phyloP scores from a whole-genome alignment of 2,329 filamentous ascomycete genomes.

The Trichophaea hybrida region DNA sequence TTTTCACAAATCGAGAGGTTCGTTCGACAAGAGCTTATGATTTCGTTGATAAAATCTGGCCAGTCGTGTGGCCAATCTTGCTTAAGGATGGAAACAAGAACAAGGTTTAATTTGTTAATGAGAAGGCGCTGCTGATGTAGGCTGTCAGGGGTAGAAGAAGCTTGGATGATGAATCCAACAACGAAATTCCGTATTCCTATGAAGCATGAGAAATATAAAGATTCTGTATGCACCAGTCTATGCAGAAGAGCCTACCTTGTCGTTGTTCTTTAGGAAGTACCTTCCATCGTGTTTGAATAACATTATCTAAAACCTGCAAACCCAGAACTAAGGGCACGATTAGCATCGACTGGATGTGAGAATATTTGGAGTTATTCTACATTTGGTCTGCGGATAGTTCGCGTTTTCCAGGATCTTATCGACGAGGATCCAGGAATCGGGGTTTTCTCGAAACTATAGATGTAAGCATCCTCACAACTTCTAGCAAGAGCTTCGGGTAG shows the following conservation, averaged over 20 bases:
- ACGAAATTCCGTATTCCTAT: conserved; percentile 98
- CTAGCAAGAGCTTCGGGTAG: conserved; percentile 17
- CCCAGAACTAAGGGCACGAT: conserved; percentile 53
- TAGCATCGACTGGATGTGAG: neutral
- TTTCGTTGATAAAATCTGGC: conserved; percentile 99
- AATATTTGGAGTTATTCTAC: conserved; percentile 38
- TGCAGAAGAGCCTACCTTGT: conserved; percentile 46
- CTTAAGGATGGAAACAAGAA: conserved; percentile 93
- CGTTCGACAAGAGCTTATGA: conserved; percentile 88
- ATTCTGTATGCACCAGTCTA: conserved; percentile 1
- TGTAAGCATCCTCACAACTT: conserved; percentile 8
- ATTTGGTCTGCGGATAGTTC: conserved; percentile 91
- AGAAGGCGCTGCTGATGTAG: conserved; percentile 73
- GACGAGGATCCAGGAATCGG: conserved; percentile 92
- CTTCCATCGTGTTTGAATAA: conserved; percentile 99
- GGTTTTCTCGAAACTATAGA: conserved; percentile 92
- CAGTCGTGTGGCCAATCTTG: conserved; percentile 99
- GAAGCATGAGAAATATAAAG: neutral
- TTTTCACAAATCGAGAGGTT: conserved; percentile 97
- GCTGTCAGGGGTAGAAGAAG: conserved; percentile 77
- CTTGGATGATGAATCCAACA: conserved; percentile 94
- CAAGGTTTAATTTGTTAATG: conserved; percentile 94
- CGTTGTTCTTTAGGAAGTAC: conserved; percentile 91
- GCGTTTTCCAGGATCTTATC: conserved; percentile 93
- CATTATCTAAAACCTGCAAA: conserved; percentile 90